Evolutionary conservation across 129 eudicot species (phyloP), one percentile per base, ranked within the genome.

Genomic region (Calendula officinalis): DNA sequence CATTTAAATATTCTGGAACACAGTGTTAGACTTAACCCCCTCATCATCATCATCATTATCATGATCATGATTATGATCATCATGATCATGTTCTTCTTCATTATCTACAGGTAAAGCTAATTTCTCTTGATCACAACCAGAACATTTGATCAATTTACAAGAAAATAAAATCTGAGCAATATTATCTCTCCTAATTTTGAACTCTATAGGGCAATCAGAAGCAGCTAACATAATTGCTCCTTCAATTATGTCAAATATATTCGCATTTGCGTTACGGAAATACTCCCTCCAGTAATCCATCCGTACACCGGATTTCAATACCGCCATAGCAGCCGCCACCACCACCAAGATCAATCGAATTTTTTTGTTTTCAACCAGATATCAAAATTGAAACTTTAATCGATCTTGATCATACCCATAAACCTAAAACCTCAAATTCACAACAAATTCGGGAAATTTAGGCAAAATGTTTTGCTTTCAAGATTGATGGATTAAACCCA

Each of bases 201-300:
- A 88, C 40, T 92, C 95, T 14, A 81, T 66, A 0, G 96, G 96
- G 17, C 74, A 81, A 88, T 92, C 99, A 8, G 77, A 58, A 32
- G 96, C 95, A 8, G 99, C 99, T 56, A 92, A 87, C 80, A 81
- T 71, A 48, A 92, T 83, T 4, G 89, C 96, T 27, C 84, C 64
- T 76, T 88, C 86, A 35, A 92, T 83, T 42, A 92, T 81, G 27
- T 77, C 82, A 16, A 92, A 92, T 22, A 92, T 85, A 77, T 80
- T 83, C 5, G 95, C 77, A 73, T 79, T 81, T 3, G 86, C 77
- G 13, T 38, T 73, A 14, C 79, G 3, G 58, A 92, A 92, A 62
- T 81, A 91, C 13, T 77, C 82, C 73, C 98, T 91, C 96, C 96
- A 91, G 60, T 78, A 62, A 48, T 85, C 91, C 36, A 90, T 67